Conservation (phyloP, 1,284 basidiomycete genomes). For the Cystobasidium sp. region DNA sequence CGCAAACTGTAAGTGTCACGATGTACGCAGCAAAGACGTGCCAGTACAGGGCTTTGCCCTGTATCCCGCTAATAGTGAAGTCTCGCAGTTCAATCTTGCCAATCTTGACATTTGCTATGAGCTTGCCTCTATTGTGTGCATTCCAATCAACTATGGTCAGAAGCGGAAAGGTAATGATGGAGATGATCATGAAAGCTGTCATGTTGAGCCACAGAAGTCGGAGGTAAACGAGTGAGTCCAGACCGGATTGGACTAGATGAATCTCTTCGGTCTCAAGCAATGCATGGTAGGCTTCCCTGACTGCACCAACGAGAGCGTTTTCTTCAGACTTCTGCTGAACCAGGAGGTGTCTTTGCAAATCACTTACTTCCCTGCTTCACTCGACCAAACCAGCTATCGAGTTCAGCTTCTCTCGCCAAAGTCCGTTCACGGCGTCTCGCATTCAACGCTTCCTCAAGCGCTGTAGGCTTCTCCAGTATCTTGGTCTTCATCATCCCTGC, state of each 20-base stretch:
- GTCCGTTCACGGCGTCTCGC: not conserved
- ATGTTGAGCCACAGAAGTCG: conserved; percentile 27
- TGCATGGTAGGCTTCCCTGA: conserved; percentile 11
- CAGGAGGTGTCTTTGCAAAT: not conserved
- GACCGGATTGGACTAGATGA: conserved; percentile 30
- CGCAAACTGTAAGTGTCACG: conserved; percentile 25
- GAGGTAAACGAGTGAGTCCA: conserved; percentile 35
- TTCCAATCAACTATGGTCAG: conserved; percentile 33
- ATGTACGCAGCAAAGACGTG: conserved; percentile 24
- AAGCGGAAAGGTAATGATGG: conserved; percentile 7
- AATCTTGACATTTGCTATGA: conserved; percentile 4
- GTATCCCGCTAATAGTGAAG: conserved; percentile 35
- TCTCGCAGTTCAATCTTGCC: conserved; percentile 18
- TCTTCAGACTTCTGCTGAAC: not conserved
- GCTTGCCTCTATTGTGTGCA: conserved; percentile 26
- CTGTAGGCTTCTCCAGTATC: not conserved
- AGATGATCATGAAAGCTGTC: conserved; percentile 18
- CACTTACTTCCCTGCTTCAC: conserved; percentile 21
- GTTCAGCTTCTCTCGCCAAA: not conserved
- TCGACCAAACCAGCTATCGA: not conserved
- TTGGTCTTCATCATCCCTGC: not conserved
- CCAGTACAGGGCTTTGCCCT: conserved; percentile 20
- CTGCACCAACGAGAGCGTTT: not conserved
- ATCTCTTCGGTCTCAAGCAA: conserved; percentile 1
- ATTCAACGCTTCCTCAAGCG: not conserved